These are phyloP conservation scores for Rhodotorula sp. DNA, from an alignment of 1,284 basidiomycete species.

Conservation along the genomic window DNA sequence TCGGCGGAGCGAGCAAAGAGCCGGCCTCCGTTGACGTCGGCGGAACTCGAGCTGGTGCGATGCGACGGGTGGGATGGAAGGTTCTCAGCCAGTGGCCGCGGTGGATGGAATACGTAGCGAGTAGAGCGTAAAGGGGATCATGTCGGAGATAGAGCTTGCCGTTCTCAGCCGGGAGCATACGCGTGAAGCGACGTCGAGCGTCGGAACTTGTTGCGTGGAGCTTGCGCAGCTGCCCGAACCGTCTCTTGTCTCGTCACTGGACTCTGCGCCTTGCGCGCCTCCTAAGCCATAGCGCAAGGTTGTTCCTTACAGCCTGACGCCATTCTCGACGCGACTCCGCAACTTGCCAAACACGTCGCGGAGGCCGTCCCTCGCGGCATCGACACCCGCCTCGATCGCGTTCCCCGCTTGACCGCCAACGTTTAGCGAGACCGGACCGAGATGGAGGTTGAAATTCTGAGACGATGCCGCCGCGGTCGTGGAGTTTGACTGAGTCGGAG, in stretches of 20 bases:
- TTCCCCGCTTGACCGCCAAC: constrained; percentile 72
- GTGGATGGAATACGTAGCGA: too few species aligned
- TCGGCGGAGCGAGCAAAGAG: too few species aligned
- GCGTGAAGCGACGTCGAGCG: too few species aligned
- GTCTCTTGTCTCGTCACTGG: background rate
- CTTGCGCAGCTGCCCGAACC: background rate
- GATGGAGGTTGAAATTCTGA: constrained; percentile 69
- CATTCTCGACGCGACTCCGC: constrained; percentile 72
- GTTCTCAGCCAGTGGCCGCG: too few species aligned
- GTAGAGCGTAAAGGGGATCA: too few species aligned
- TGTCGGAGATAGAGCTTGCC: too few species aligned
- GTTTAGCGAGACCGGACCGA: constrained; percentile 85
- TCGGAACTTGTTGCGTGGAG: too few species aligned
- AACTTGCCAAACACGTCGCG: constrained; percentile 81
- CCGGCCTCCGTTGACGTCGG: too few species aligned
- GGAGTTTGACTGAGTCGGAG: background rate
- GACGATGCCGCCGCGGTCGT: constrained; percentile 55
- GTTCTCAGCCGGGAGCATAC: too few species aligned
- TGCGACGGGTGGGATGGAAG: too few species aligned
- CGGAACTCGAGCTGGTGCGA: too few species aligned
- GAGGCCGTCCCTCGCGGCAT: constrained; percentile 61
- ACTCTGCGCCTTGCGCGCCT: background rate
- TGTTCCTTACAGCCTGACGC: constrained; percentile 26
- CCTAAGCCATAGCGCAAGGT: background rate
- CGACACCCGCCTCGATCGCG: constrained; percentile 62